Evolutionary conservation across 345 rosid species (phyloP).

Genomic region (Brassica napus): DNA sequence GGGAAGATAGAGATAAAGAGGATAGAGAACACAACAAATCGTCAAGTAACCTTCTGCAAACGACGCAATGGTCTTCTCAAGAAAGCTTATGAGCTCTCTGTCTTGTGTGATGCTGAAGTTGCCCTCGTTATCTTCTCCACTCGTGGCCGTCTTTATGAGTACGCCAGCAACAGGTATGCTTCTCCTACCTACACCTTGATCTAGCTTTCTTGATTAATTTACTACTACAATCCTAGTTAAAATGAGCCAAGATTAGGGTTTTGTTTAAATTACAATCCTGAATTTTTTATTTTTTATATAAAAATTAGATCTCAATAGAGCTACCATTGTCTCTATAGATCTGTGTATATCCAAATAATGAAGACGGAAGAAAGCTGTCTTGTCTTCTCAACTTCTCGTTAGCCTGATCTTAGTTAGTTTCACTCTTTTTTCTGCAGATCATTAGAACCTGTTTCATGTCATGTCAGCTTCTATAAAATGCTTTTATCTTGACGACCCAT

Average conservation of each 20-base stretch:
- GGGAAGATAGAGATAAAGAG: slow-evolving; percentile 81
- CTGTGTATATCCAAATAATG: background rate
- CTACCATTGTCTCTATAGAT: background rate
- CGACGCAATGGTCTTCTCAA: slow-evolving; percentile 81
- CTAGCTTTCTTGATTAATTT: background rate
- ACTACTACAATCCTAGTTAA: background rate
- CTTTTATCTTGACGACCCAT: background rate
- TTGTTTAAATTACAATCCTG: background rate
- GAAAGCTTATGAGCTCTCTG: slow-evolving; percentile 86
- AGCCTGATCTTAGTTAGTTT: slow-evolving; percentile 2
- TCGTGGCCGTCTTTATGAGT: slow-evolving; percentile 89
- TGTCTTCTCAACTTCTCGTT: slow-evolving; percentile 28
- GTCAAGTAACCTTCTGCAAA: slow-evolving; percentile 90
- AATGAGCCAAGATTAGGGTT: slow-evolving; percentile 23
- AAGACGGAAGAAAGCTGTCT: slow-evolving; percentile 26
- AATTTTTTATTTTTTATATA: background rate
- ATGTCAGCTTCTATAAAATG: background rate
- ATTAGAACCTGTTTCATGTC: background rate
- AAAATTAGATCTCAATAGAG: background rate
- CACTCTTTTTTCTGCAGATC: background rate
- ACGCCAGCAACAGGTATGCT: slow-evolving; percentile 72
- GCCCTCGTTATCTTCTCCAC: slow-evolving; percentile 81
- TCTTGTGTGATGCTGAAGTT: slow-evolving; percentile 80
- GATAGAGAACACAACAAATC: slow-evolving; percentile 76
- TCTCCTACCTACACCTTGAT: background rate